Evolutionary conservation across 2,329 filamentous ascomycete species (phyloP).

Genomic region (Epichloe bromicola): DNA sequence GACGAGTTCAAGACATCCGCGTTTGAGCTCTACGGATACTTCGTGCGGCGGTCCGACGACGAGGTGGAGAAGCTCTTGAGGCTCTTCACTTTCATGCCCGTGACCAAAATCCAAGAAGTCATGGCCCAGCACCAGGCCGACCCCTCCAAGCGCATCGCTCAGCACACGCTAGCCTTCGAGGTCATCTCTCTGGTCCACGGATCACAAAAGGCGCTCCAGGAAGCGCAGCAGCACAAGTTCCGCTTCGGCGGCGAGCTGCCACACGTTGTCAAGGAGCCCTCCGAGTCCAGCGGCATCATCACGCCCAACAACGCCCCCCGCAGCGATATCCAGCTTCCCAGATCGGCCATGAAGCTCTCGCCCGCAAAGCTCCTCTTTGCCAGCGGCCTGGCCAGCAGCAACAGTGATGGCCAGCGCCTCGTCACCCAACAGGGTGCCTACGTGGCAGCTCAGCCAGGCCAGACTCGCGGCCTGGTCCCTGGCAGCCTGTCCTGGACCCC

Average conservation of each 20-base stretch:
- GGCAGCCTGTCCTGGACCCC: slow-evolving; percentile 47
- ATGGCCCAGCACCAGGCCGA: slow-evolving; percentile 57
- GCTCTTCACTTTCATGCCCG: slow-evolving; percentile 78
- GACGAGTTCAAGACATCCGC: slow-evolving; percentile 66
- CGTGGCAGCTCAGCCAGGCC: slow-evolving; percentile 39
- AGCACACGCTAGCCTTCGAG: slow-evolving; percentile 73
- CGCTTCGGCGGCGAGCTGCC: slow-evolving; percentile 30
- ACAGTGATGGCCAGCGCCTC: slow-evolving; percentile 45
- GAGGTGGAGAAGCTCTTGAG: slow-evolving; percentile 74
- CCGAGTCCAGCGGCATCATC: slow-evolving; percentile 17
- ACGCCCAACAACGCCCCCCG: slow-evolving; percentile 35
- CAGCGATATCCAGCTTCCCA: slow-evolving; percentile 45
- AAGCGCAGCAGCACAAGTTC: slow-evolving; percentile 40
- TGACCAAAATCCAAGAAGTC: slow-evolving; percentile 49
- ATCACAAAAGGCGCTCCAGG: slow-evolving; percentile 44
- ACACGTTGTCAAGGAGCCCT: slow-evolving; percentile 17
- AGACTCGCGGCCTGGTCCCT: slow-evolving; percentile 29
- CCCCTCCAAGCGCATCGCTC: slow-evolving; percentile 61
- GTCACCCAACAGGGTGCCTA: slow-evolving; percentile 44
- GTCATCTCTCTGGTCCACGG: slow-evolving; percentile 74
- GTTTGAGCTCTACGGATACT: slow-evolving; percentile 86
- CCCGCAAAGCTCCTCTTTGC: slow-evolving; percentile 48
- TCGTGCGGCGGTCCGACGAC: slow-evolving; percentile 67
- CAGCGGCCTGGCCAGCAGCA: slow-evolving; percentile 42
- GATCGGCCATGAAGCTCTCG: slow-evolving; percentile 40